A percentile compares a stretch with the other conserved stretches of the same genome.
phyloP scores from a whole-genome alignment of 768 basidiomycete species.

The Rhodotorula taiwanensis region DNA sequence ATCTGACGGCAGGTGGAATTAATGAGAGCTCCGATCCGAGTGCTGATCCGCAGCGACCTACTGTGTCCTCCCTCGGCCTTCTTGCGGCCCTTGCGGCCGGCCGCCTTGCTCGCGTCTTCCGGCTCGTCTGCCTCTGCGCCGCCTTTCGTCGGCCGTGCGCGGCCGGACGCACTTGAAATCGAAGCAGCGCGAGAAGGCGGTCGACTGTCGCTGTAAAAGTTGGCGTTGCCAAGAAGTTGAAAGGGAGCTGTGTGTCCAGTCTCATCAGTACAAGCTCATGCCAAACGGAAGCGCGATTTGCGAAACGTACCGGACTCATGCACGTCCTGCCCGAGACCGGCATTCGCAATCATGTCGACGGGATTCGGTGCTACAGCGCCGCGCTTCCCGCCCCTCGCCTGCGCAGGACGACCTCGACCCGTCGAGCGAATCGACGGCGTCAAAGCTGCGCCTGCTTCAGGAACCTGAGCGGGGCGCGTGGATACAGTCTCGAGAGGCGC shows the following conservation, averaged over 20 bases:
- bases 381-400: neutral
- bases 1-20: too few species aligned
- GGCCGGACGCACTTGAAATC: too few species aligned
- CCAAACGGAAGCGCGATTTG: neutral
- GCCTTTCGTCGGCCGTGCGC: neutral
- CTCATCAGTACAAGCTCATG: neutral
- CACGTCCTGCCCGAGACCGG: conserved; percentile 7
- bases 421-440: too few species aligned
- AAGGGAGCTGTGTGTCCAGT: conserved; percentile 1
- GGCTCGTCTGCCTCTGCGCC: neutral
- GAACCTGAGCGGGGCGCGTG: too few species aligned
- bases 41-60: too few species aligned
- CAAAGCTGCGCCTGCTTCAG: too few species aligned
- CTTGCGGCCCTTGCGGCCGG: conserved; percentile 12
- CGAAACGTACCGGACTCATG: conserved; percentile 17
- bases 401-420: too few species aligned
- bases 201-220: neutral
- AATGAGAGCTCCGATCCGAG: too few species aligned
- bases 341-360: conserved; percentile 32
- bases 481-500: too few species aligned
- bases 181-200: too few species aligned
- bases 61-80: conserved; percentile 26
- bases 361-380: neutral
- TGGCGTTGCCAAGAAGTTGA: conserved; percentile 11
- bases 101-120: conserved; percentile 4